Evolutionary conservation across 2,329 filamentous ascomycete species (phyloP).

Genomic region (Paecilomyces formosus): DNA sequence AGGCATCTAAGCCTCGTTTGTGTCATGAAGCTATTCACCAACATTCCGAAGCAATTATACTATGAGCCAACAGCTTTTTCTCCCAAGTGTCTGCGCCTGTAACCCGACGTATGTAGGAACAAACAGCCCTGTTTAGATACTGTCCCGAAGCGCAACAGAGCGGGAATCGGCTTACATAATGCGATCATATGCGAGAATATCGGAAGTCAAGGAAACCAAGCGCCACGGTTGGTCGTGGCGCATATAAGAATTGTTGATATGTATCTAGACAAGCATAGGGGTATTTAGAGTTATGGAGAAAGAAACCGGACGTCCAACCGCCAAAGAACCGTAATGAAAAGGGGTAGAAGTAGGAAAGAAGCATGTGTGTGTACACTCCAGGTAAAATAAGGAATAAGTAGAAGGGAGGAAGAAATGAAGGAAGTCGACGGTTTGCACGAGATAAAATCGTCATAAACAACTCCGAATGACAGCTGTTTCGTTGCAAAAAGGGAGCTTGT

Average conservation of each 20-base stretch:
- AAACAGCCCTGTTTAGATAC: neutral
- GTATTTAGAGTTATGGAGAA: neutral
- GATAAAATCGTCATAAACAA: neutral
- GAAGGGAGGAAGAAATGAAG: neutral
- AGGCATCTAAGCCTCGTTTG: neutral
- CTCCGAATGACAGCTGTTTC: neutral
- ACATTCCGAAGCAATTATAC: neutral
- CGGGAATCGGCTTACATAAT: neutral
- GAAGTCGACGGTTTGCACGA: neutral
- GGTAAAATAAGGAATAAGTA: neutral
- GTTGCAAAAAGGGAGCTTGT: too few species aligned
- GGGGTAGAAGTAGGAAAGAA: neutral
- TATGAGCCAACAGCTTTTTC: neutral
- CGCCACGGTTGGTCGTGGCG: neutral
- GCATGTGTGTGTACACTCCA: neutral
- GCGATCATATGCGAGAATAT: neutral
- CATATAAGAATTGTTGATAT: neutral
- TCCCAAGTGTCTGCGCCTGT: too few species aligned
- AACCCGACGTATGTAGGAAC: too few species aligned
- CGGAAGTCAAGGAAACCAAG: neutral
- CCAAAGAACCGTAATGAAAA: neutral
- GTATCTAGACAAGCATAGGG: neutral
- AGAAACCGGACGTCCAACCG: neutral
- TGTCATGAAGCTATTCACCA: neutral
- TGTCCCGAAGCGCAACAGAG: neutral